Evolutionary conservation across 2,329 filamentous ascomycete genomes (phyloP).

Genomic region (Ambrosiella cleistominuta): DNA sequence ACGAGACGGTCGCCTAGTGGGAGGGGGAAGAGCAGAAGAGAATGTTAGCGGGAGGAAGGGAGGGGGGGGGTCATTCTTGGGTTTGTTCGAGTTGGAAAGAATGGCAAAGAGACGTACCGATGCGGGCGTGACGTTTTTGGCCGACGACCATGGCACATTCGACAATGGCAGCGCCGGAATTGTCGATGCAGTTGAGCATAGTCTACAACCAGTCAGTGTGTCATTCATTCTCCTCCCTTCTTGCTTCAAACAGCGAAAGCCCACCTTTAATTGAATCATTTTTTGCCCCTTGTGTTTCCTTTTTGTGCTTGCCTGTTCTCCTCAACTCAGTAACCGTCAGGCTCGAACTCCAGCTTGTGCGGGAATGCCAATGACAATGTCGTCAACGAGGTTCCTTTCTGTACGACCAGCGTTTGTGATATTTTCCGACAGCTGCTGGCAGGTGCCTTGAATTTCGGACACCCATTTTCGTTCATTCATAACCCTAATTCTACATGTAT

Average conservation of each 20-base stretch:
- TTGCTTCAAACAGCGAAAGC: no score
- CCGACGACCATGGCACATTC: conserved; percentile 89
- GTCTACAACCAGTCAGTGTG: conserved; percentile 35
- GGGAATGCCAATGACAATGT: no score
- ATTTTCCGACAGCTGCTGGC: no score
- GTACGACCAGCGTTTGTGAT: no score
- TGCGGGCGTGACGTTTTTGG: conserved; percentile 73
- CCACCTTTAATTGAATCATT: conserved; percentile 85
- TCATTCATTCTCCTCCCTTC: background rate
- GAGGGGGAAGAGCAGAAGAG: background rate
- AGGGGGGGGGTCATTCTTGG: conserved; percentile 6
- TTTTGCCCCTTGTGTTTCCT: conserved; percentile 21
- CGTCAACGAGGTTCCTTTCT: no score
- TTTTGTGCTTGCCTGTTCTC: background rate
- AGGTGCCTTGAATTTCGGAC: no score
- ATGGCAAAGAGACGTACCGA: conserved; percentile 41
- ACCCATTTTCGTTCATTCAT: no score
- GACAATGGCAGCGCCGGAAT: conserved; percentile 91
- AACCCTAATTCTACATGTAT: no score
- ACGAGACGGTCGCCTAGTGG: conserved; percentile 79
- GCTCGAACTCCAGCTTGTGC: no score
- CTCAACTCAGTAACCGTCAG: no score
- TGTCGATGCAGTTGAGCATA: conserved; percentile 99
- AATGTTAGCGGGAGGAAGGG: background rate
- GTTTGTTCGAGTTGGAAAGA: background rate